A percentile compares a stretch with the other conserved stretches of the same genome.
phyloP scores from a whole-genome alignment of 2,329 filamentous ascomycete genomes.

The Ophiosphaerella korrae region DNA sequence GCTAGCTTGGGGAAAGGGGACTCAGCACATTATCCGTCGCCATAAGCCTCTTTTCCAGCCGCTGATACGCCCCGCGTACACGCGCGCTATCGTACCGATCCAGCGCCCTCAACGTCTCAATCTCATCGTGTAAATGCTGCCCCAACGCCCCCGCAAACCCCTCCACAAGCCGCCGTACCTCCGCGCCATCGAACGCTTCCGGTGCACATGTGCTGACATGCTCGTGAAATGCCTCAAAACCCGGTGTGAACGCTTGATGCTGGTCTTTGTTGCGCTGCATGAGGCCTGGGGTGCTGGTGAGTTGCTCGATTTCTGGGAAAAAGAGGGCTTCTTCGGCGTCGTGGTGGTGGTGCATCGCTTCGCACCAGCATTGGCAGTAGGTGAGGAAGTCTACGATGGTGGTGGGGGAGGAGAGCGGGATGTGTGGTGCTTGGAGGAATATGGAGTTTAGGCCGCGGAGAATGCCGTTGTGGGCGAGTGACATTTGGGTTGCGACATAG shows the following conservation, averaged over 20 bases:
- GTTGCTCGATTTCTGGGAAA: constrained; percentile 61
- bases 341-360: constrained; percentile 66
- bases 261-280: constrained; percentile 61
- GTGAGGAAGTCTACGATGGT: constrained; percentile 50
- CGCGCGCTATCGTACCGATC: constrained; percentile 15
- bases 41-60: constrained; percentile 2
- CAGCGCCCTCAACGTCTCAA: constrained; percentile 20
- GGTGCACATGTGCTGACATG: constrained; percentile 21
- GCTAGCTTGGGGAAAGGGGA: not conserved
- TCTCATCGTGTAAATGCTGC: constrained; percentile 28
- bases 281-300: constrained; percentile 57
- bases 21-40: not conserved
- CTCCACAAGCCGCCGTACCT: constrained; percentile 18
- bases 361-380: constrained; percentile 47
- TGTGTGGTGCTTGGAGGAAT: constrained; percentile 60
- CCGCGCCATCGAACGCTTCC: not conserved
- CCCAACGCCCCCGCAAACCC: constrained; percentile 18
- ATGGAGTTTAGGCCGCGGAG: constrained; percentile 69
- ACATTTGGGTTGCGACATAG: constrained; percentile 65
- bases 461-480: constrained; percentile 65
- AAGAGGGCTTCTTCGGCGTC: constrained; percentile 64
- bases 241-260: constrained; percentile 61
- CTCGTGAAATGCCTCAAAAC: constrained; percentile 48
- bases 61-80: constrained; percentile 6
- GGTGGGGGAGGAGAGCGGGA: constrained; percentile 55